Conservation (phyloP, 495 filamentous ascomycete species). For the Aspergillus cavernicola region DNA sequence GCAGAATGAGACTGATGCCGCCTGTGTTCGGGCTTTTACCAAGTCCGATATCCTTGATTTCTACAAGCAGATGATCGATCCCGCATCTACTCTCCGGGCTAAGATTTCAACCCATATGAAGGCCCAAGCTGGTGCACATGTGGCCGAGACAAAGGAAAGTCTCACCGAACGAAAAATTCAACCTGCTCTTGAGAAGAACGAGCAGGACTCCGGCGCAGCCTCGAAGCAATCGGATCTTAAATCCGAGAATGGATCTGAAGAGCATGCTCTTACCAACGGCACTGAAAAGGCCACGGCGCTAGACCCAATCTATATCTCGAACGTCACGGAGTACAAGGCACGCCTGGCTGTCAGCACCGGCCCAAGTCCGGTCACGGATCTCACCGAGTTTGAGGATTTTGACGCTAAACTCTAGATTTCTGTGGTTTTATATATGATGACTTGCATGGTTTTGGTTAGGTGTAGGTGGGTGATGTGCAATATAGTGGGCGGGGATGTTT, state of each 20-base stretch:
- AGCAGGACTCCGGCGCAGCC: constrained; percentile 36
- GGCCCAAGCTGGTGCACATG: constrained; percentile 56
- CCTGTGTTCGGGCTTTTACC: constrained; percentile 65
- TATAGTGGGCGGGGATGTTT: neutral
- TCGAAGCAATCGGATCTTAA: constrained; percentile 39
- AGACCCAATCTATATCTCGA: constrained; percentile 55
- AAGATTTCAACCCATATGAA: constrained; percentile 81
- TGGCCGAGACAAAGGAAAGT: constrained; percentile 38
- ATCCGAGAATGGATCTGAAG: constrained; percentile 18
- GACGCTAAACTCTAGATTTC: constrained; percentile 64
- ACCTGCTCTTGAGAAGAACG: constrained; percentile 43
- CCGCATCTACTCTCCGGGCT: constrained; percentile 65
- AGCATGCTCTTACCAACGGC: constrained; percentile 32
- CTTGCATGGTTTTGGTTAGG: constrained; percentile 7
- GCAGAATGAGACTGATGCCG: constrained; percentile 73
- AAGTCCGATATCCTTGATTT: constrained; percentile 79
- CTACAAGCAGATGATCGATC: constrained; percentile 72
- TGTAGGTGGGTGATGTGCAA: neutral
- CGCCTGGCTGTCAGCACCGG: constrained; percentile 63
- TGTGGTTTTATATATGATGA: neutral
- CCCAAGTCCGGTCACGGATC: constrained; percentile 64
- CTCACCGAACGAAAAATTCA: constrained; percentile 40
- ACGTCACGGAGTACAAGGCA: constrained; percentile 76
- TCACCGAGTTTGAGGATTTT: constrained; percentile 79
- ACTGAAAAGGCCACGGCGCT: constrained; percentile 11